These are phyloP conservation scores for Volvox carteri DNA, from an alignment of 163 green algal species.

Conservation along the genomic window DNA sequence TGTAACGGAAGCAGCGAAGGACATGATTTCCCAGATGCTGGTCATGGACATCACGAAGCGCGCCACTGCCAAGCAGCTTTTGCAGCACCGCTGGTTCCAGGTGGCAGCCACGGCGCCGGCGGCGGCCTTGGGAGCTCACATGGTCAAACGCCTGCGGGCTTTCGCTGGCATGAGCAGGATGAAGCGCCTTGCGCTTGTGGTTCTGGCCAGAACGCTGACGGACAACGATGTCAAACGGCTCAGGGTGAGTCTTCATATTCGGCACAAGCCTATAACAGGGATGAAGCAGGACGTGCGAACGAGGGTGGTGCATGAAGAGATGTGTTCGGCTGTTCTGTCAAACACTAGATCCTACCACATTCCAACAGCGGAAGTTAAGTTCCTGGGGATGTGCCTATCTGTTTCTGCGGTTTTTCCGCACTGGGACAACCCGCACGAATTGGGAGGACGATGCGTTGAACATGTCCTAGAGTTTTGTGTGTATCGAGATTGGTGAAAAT, in stretches of 20 bases:
- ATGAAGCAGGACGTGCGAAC: too few relatives aligned
- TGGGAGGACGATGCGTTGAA: too few relatives aligned
- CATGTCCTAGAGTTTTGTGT: too few relatives aligned
- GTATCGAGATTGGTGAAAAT: too few relatives aligned
- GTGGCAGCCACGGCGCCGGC: constrained; percentile 63
- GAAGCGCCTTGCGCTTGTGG: constrained; percentile 78
- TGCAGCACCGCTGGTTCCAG: constrained; percentile 95
- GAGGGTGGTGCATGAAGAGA: too few relatives aligned
- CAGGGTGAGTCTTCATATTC: constrained; percentile 60
- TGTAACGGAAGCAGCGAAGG: constrained; percentile 93
- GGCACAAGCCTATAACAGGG: too few relatives aligned
- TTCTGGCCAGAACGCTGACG: constrained; percentile 74
- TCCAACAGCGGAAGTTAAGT: too few relatives aligned
- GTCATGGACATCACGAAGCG: constrained; percentile 87
- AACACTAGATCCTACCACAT: too few relatives aligned
- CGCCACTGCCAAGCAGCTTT: constrained; percentile 87
- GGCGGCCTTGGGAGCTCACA: constrained; percentile 70
- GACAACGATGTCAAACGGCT: constrained; percentile 74
- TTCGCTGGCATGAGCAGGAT: constrained; percentile 75
- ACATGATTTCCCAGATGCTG: constrained; percentile 94
- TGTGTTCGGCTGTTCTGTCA: too few relatives aligned
- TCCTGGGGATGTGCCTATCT: too few relatives aligned
- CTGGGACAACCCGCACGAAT: too few relatives aligned
- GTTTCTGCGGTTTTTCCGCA: too few relatives aligned
- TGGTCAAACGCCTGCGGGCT: constrained; percentile 75